Percentiles rank a stretch among this genome's conserved stretches.
Conservation (phyloP, 208 protist species). For the Acanthamoeba castellanii region DNA sequence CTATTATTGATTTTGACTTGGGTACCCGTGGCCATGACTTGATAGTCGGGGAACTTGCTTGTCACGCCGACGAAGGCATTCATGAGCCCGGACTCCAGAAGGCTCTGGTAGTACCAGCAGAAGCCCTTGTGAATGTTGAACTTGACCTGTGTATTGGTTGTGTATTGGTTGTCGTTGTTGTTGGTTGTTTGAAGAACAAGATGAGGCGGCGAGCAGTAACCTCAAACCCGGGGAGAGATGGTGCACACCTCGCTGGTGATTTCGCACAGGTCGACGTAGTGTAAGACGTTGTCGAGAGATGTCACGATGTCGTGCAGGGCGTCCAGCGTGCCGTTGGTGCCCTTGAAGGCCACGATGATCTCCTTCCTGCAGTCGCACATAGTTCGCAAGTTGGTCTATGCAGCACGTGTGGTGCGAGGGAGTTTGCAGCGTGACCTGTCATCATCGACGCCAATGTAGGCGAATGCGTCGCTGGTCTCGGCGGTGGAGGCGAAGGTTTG, state of each 20-base stretch:
- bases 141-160: background rate
- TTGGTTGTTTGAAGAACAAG: no score
- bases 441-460: background rate
- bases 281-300: background rate
- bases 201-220: no score
- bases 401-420: background rate
- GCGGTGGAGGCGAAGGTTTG: background rate
- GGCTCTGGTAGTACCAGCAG: conserved; percentile 20
- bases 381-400: background rate
- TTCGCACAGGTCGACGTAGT: background rate
- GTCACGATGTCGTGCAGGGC: background rate
- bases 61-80: background rate
- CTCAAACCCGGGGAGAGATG: background rate
- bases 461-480: background rate
- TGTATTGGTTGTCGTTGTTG: background rate
- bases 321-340: background rate
- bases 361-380: background rate
- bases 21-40: background rate
- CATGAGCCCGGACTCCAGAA: background rate
- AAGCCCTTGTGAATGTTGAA: conserved; percentile 4
- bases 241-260: background rate
- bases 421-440: background rate
- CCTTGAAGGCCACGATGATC: background rate
- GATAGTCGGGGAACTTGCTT: background rate
- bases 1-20: no score